These are phyloP conservation scores for Aquilaria yunnanensis DNA, from an alignment of 345 rosid species.

Conservation along the genomic window DNA sequence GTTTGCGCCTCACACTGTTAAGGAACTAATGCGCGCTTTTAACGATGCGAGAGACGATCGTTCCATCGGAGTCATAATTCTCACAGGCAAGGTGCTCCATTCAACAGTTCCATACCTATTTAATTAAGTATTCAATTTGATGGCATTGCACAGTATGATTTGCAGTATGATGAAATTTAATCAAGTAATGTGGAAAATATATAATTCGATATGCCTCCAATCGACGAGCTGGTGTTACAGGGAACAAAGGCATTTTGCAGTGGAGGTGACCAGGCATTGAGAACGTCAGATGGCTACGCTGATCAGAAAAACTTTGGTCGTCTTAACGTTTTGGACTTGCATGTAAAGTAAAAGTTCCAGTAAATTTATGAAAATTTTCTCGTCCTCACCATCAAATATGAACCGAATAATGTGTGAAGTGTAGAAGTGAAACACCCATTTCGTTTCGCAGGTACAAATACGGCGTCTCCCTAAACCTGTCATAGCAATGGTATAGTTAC, in stretches of 20 bases:
- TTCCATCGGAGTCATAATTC: constrained; percentile 74
- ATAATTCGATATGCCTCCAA: neutral
- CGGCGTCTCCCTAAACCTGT: constrained; percentile 95
- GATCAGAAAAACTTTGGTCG: constrained; percentile 61
- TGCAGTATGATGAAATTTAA: too few species aligned
- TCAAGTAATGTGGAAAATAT: too few species aligned
- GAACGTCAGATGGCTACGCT: constrained; percentile 74
- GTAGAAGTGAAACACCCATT: neutral
- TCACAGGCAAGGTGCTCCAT: constrained; percentile 68
- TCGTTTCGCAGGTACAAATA: constrained; percentile 59
- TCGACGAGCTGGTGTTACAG: constrained; percentile 27
- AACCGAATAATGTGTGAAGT: neutral
- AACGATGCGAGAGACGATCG: constrained; percentile 77
- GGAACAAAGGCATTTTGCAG: constrained; percentile 92
- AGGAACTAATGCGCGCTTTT: constrained; percentile 77
- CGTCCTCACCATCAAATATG: too few species aligned
- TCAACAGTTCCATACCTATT: neutral
- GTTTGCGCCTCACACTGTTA: constrained; percentile 66
- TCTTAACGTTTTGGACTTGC: constrained; percentile 85
- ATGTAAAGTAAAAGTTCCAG: constrained; percentile 28
- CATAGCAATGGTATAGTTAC: constrained; percentile 71
- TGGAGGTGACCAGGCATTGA: constrained; percentile 85
- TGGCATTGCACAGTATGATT: too few species aligned
- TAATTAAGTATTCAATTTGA: neutral
- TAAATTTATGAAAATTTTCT: too few species aligned